Evolutionary conservation across 2,329 filamentous ascomycete species (phyloP), one percentile per base, ranked within the genome.

Genomic region (Chaetomium globosum): DNA sequence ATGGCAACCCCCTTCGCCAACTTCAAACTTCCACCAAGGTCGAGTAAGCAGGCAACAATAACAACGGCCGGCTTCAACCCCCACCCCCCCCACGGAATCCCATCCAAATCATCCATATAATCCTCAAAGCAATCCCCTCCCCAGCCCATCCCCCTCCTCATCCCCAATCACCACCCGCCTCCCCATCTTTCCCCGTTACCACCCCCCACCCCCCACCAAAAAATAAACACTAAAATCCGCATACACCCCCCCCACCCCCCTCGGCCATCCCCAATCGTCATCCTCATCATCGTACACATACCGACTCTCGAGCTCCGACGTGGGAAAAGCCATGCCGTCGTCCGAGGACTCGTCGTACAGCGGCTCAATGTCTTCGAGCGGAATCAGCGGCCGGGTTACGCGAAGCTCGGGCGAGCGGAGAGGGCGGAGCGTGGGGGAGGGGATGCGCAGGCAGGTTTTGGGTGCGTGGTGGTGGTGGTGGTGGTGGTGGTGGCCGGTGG

Each of bases 31-130:
- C 12, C 7, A 19, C 4, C 39, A n/a, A n/a, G 39, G 12, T 12
- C 30, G n/a, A 30, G 19, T 7, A 36, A 23, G 9, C 3, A 13
- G 4, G 4, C 30, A 55, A 10, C n/a, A 28, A 28, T 9, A 64
- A 53, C 70, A 63, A 66, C 71, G 70, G 12, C 33, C 33, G 12
- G n/a, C n/a, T 9, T 10, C 33, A 36, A 10, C 33, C 9, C 33
- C 33, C 8, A 36, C 33, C 71, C 74, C 43, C 75, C 69, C 74
- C 82, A 84, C 7, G 81, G 80, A 66, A 85, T 84, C 10, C 83
- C 83, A 67, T 85, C 83, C 66, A 85, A 71, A 66, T 85, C 83
- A 68, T 85, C 83, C 69, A 85, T 76, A 70, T 82, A 84, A 69
- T 84, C 83, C 71, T 85, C 83, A 62, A 82, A 82, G 30, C 79